Evolutionary conservation across 1,284 basidiomycete species (phyloP).

Genomic region (Trichosporon coremiiforme): DNA sequence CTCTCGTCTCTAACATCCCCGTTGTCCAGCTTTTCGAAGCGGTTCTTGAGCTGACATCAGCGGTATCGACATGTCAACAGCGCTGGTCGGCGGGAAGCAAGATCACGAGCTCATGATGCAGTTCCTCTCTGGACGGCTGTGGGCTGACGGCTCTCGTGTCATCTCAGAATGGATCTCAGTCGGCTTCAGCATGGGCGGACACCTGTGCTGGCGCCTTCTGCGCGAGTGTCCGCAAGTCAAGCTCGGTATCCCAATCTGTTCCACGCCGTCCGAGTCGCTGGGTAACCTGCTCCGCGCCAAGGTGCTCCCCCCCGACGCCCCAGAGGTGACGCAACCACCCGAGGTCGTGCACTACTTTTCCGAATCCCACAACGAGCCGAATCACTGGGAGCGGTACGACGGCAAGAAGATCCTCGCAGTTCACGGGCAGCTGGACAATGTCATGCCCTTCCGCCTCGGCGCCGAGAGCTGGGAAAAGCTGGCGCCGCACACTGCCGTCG

Average conservation of each 20-base stretch:
- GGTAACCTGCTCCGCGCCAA: neutral
- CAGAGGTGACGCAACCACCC: neutral
- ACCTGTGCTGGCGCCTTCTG: conserved; percentile 29
- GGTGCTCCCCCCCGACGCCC: neutral
- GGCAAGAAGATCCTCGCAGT: conserved; percentile 71
- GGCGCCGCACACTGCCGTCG: neutral
- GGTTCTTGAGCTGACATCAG: neutral
- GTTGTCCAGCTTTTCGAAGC: no score
- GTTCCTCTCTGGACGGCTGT: conserved; percentile 75
- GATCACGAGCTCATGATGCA: conserved; percentile 82
- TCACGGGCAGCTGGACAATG: conserved; percentile 59
- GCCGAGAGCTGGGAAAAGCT: conserved; percentile 22
- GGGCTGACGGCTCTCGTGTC: conserved; percentile 66
- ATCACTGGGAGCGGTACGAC: conserved; percentile 55
- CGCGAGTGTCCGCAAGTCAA: conserved; percentile 57
- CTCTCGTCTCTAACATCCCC: no score
- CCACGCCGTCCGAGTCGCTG: conserved; percentile 22
- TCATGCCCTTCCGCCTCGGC: conserved; percentile 46
- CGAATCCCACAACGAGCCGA: neutral
- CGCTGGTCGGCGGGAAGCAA: conserved; percentile 21
- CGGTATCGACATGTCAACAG: conserved; percentile 21
- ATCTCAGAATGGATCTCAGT: conserved; percentile 68
- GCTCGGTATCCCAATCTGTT: conserved; percentile 29
- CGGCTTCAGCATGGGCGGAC: conserved; percentile 60
- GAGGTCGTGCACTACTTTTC: conserved; percentile 13